Percentiles rank a stretch among this genome's conserved stretches.
Evolutionary conservation across 805 yeast species (phyloP).

Genomic region (Metschnikowia dekortorum): DNA sequence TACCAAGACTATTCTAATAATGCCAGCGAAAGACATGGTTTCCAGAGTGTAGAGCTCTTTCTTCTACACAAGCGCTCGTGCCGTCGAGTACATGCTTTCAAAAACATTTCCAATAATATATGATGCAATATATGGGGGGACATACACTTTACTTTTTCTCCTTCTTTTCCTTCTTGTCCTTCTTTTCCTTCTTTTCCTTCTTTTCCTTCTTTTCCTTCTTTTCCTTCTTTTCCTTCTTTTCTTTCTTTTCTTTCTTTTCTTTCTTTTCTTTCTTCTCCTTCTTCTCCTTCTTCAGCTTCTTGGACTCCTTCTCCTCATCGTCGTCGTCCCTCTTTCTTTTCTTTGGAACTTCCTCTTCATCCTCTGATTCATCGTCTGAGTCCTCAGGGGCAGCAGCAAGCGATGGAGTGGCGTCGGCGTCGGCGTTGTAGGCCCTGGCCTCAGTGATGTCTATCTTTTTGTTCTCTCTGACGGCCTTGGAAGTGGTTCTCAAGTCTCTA

Average conservation of each 20-base stretch:
- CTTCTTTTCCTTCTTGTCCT: slow-evolving; percentile 25
- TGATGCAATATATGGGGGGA: slow-evolving; percentile 18
- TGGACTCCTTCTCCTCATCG: slow-evolving; percentile 14
- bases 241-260: slow-evolving; percentile 37
- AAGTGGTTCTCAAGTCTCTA: slow-evolving; percentile 87
- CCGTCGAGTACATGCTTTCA: neutral
- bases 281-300: slow-evolving; percentile 17
- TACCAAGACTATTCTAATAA: too few relatives aligned
- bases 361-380: slow-evolving; percentile 21
- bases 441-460: slow-evolving; percentile 84
- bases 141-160: slow-evolving; percentile 24
- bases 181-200: slow-evolving; percentile 29
- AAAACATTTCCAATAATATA: slow-evolving; percentile 9
- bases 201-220: slow-evolving; percentile 42
- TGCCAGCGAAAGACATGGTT: too few relatives aligned
- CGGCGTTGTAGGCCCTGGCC: slow-evolving; percentile 87
- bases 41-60: too few relatives aligned
- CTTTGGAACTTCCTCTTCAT: slow-evolving; percentile 13
- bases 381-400: slow-evolving; percentile 24
- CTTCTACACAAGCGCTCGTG: neutral
- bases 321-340: slow-evolving; percentile 20
- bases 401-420: slow-evolving; percentile 70
- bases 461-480: slow-evolving; percentile 75
- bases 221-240: slow-evolving; percentile 52
- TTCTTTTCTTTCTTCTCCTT: slow-evolving; percentile 30